These are phyloP conservation scores for Colletotrichum sp. DNA, from an alignment of 2,329 filamentous ascomycete genomes.

Conservation along the genomic window DNA sequence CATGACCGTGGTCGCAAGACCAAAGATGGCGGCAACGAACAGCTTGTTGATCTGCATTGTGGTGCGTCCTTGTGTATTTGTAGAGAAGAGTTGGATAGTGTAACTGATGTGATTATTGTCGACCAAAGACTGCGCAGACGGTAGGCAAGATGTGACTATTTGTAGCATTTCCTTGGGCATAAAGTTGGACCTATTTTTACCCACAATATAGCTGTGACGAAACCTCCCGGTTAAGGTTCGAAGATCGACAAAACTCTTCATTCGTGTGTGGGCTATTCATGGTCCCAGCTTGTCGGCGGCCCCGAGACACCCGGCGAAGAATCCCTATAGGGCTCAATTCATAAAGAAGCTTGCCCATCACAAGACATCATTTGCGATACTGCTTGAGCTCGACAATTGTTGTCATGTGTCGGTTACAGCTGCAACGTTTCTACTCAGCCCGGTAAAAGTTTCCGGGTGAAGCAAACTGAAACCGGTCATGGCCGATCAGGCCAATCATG, in stretches of 20 bases:
- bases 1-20: not conserved
- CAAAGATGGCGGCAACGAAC: not conserved
- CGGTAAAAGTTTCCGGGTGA: not conserved
- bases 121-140: not conserved
- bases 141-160: not conserved
- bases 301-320: not conserved
- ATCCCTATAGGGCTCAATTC: not conserved
- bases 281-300: not conserved
- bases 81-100: not conserved
- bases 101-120: not conserved
- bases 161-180: not conserved
- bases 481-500: not conserved
- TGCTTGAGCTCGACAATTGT: not conserved
- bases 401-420: not conserved
- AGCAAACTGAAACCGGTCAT: not conserved
- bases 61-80: not conserved
- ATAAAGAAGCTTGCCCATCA: not conserved
- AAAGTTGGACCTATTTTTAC: not conserved
- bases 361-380: not conserved
- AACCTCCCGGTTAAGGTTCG: not conserved
- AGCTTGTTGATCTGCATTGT: not conserved
- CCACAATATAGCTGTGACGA: not conserved
- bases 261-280: not conserved
- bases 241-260: not conserved
- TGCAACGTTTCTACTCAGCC: not conserved